Conservation (phyloP, 2,329 filamentous ascomycete genomes). For the Pseudogymnoascus sp. region DNA sequence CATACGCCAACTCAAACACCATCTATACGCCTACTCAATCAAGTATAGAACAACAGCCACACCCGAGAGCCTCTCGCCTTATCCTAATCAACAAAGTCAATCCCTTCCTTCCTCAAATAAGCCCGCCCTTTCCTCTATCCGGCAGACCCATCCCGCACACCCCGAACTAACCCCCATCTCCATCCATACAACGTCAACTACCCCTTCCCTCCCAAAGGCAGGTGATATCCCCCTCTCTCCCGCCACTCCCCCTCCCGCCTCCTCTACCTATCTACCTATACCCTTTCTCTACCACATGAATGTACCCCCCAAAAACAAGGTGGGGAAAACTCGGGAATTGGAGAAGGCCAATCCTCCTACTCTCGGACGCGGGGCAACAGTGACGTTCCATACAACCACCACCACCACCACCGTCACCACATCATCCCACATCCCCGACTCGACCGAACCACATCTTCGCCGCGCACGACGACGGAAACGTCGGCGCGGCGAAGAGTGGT, state of each 20-base stretch:
- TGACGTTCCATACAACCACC: conserved; percentile 7
- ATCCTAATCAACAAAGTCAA: too few relatives aligned
- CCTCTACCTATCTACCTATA: too few relatives aligned
- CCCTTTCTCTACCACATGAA: not conserved
- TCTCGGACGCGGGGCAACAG: not conserved
- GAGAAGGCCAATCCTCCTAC: not conserved
- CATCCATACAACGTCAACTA: not conserved
- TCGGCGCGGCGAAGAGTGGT: not conserved
- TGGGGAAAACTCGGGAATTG: not conserved
- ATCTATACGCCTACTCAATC: not conserved
- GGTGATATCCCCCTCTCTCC: not conserved
- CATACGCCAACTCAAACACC: not conserved
- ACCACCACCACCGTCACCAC: not conserved
- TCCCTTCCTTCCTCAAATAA: not conserved
- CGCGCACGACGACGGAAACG: not conserved
- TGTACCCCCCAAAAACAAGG: not conserved
- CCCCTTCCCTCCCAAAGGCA: not conserved
- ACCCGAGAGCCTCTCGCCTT: too few relatives aligned
- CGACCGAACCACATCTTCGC: not conserved
- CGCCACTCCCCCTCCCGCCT: not conserved
- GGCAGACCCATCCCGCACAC: not conserved
- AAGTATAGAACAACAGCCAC: too few relatives aligned
- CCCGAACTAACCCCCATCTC: not conserved
- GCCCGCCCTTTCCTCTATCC: not conserved
- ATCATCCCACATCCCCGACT: not conserved